Conservation (phyloP, 2,329 filamentous ascomycete genomes). For the Fusarium duplospermum region DNA sequence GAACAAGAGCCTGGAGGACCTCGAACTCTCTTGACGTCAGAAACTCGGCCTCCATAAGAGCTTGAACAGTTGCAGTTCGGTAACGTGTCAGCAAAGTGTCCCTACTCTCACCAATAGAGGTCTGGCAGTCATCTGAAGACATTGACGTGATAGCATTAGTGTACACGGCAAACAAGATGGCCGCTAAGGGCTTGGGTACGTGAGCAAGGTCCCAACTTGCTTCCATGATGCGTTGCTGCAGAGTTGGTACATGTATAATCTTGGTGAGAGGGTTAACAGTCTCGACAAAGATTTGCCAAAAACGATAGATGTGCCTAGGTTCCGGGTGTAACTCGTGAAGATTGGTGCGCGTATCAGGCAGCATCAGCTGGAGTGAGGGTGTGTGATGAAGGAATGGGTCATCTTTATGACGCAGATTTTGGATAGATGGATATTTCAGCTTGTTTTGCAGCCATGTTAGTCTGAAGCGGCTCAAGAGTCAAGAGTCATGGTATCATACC, state of each 20-base stretch:
- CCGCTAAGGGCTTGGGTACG: constrained; percentile 30
- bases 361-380: constrained; percentile 13
- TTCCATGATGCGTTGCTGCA: constrained; percentile 47
- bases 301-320: constrained; percentile 43
- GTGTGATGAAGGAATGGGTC: constrained; percentile 29
- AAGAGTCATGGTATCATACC: not conserved
- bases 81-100: constrained; percentile 34
- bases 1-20: constrained; percentile 45
- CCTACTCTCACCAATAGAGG: constrained; percentile 28
- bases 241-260: constrained; percentile 48
- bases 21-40: constrained; percentile 45
- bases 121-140: constrained; percentile 28
- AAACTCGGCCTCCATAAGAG: constrained; percentile 42
- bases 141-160: constrained; percentile 40
- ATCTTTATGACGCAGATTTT: constrained; percentile 35
- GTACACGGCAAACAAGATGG: constrained; percentile 46
- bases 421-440: constrained; percentile 41
- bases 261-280: constrained; percentile 48
- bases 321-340: constrained; percentile 43
- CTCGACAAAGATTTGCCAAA: constrained; percentile 51
- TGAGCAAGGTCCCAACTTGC: constrained; percentile 41
- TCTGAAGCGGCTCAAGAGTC: rapidly evolving
- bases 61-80: constrained; percentile 38
- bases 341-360: not conserved
- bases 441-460: constrained; percentile 8